Percentiles rank a stretch among this genome's conserved stretches.
Conservation (phyloP, 2,329 filamentous ascomycete genomes). For the Alternaria angustiovoidea region DNA sequence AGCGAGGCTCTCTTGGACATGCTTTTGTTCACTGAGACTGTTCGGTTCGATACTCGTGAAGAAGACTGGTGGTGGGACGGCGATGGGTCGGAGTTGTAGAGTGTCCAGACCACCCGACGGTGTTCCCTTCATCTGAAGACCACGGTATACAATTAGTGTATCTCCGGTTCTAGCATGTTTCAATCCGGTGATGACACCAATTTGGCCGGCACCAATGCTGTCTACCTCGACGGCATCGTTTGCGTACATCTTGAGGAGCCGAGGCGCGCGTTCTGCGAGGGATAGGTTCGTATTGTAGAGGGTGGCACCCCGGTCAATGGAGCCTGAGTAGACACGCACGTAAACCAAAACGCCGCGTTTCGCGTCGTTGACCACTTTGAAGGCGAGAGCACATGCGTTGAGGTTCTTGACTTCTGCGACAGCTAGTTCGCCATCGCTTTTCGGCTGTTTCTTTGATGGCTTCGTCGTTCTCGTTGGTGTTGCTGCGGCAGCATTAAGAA, state of each 20-base stretch:
- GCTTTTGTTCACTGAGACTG: constrained; percentile 79
- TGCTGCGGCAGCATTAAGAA: constrained; percentile 50
- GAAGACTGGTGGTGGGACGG: constrained; percentile 91
- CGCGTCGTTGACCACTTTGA: constrained; percentile 93
- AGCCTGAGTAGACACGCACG: constrained; percentile 88
- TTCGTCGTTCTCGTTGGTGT: constrained; percentile 25
- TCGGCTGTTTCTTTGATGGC: constrained; percentile 23
- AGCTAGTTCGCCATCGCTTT: constrained; percentile 13
- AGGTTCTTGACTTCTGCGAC: constrained; percentile 65
- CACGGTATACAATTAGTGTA: constrained; percentile 79
- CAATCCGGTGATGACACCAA: constrained; percentile 89
- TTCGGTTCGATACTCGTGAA: constrained; percentile 92
- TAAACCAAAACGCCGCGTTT: constrained; percentile 89
- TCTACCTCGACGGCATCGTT: constrained; percentile 85
- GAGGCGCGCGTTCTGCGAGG: constrained; percentile 79
- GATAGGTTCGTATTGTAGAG: constrained; percentile 89
- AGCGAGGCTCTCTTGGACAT: constrained; percentile 76
- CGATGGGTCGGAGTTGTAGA: constrained; percentile 84
- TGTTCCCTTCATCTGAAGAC: constrained; percentile 66
- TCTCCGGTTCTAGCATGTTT: constrained; percentile 94
- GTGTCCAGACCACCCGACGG: constrained; percentile 74
- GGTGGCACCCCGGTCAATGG: constrained; percentile 74
- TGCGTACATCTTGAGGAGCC: constrained; percentile 88
- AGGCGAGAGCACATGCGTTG: constrained; percentile 73
- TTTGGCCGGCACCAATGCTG: constrained; percentile 83